A percentile compares a stretch with the other conserved stretches of the same genome.
Evolutionary conservation across 1,139 yeast species (phyloP).

Genomic region (Arxiozyma bovina): DNA sequence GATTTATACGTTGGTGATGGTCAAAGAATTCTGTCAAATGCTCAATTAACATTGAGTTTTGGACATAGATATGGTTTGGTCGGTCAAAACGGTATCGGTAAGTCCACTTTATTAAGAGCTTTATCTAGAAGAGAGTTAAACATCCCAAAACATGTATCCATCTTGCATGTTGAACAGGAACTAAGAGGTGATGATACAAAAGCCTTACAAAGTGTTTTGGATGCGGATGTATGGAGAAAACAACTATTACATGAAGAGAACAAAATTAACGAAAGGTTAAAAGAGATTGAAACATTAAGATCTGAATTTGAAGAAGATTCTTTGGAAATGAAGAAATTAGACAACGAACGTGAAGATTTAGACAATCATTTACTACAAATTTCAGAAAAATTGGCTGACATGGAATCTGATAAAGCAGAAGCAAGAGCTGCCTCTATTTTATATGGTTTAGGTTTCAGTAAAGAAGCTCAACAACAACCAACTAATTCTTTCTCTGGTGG

Average conservation of each 20-base stretch:
- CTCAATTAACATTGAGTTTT: constrained; percentile 75
- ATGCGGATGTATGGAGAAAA: constrained; percentile 99
- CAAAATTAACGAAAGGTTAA: constrained; percentile 63
- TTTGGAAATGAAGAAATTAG: constrained; percentile 68
- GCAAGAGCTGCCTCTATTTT: constrained; percentile 94
- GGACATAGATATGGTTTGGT: constrained; percentile 96
- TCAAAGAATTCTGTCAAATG: constrained; percentile 81
- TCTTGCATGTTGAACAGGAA: constrained; percentile 96
- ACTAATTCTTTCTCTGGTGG: constrained; percentile 97
- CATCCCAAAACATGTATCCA: constrained; percentile 89
- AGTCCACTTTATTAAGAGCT: constrained; percentile 85
- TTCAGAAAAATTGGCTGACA: constrained; percentile 72
- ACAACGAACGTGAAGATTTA: constrained; percentile 81
- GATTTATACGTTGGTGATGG: constrained; percentile 95
- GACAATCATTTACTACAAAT: constrained; percentile 70
- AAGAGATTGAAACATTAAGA: constrained; percentile 62
- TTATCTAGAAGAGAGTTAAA: constrained; percentile 86
- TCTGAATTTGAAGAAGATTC: constrained; percentile 75
- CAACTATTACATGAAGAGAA: constrained; percentile 69
- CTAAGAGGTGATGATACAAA: constrained; percentile 83
- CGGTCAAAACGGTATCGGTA: constrained; percentile 99
- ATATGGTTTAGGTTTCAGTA: constrained; percentile 86
- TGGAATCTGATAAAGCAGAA: constrained; percentile 97
- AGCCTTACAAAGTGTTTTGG: constrained; percentile 88
- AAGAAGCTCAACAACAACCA: constrained; percentile 70